Conservation (phyloP, 352 stramenopile species). For the Phytophthora kernoviae region DNA sequence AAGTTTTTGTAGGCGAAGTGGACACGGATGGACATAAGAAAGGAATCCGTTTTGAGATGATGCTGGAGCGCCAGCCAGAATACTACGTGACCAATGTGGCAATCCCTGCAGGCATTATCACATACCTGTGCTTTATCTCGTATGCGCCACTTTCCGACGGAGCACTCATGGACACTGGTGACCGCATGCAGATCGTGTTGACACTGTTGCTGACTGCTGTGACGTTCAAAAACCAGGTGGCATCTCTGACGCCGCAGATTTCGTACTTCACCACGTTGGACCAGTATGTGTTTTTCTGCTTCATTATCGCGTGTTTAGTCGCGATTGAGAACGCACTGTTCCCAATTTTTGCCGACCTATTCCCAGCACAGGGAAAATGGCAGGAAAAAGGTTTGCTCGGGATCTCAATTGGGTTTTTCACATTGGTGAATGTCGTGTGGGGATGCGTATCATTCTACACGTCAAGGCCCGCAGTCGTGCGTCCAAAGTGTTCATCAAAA, state of each 20-base stretch:
- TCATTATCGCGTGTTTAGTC: slow-evolving; percentile 55
- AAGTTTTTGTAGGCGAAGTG: slow-evolving; percentile 54
- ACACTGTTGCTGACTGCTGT: slow-evolving; percentile 67
- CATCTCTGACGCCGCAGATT: slow-evolving; percentile 54
- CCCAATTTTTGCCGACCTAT: slow-evolving; percentile 30
- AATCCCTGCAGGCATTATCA: slow-evolving; percentile 52
- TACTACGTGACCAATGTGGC: slow-evolving; percentile 70
- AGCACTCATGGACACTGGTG: slow-evolving; percentile 47
- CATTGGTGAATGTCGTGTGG: slow-evolving; percentile 48
- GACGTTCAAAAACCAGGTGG: slow-evolving; percentile 69
- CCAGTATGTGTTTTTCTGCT: slow-evolving; percentile 71
- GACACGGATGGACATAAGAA: slow-evolving; percentile 41
- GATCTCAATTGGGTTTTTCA: slow-evolving; percentile 45
- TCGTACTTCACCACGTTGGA: slow-evolving; percentile 74
- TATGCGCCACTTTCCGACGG: slow-evolving; percentile 43
- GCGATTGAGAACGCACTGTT: slow-evolving; percentile 64
- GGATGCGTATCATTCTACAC: slow-evolving; percentile 26
- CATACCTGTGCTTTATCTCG: slow-evolving; percentile 60
- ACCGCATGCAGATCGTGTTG: slow-evolving; percentile 59
- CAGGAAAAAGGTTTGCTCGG: slow-evolving; percentile 39
- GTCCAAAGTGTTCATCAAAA: slow-evolving; percentile 31
- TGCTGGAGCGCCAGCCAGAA: slow-evolving; percentile 48
- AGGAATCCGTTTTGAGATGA: slow-evolving; percentile 59
- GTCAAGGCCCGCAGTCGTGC: slow-evolving; percentile 33
- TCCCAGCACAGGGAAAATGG: slow-evolving; percentile 22